A percentile compares a stretch with the other conserved stretches of the same genome.
Conservation (phyloP, 805 yeast genomes). For the Candida endomychidarum region DNA sequence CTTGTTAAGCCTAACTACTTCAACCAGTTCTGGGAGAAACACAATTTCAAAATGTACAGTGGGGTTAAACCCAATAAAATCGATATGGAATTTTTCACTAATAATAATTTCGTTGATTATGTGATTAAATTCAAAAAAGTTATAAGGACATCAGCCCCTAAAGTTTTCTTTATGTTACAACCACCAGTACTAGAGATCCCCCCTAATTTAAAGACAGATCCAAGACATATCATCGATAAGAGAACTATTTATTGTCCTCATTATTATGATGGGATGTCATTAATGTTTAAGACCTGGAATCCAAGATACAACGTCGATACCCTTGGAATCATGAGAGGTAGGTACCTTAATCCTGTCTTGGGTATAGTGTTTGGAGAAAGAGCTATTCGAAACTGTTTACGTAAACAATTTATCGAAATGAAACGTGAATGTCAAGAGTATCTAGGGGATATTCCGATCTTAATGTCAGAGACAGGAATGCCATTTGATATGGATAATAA, state of each 20-base stretch:
- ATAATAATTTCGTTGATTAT: conserved; percentile 62
- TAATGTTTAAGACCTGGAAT: conserved; percentile 92
- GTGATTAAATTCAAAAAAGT: conserved; percentile 50
- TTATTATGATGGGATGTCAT: conserved; percentile 91
- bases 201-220: conserved; percentile 56
- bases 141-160: conserved; percentile 45
- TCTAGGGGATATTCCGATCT: conserved; percentile 71
- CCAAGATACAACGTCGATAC: conserved; percentile 82
- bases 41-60: conserved; percentile 32
- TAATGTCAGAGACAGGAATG: conserved; percentile 95
- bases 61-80: conserved; percentile 25
- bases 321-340: conserved; percentile 78
- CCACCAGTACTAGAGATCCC: conserved; percentile 81
- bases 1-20: conserved; percentile 33
- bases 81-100: conserved; percentile 57
- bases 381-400: conserved; percentile 70
- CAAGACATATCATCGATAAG: conserved; percentile 51
- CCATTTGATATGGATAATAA: conserved; percentile 93
- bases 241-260: conserved; percentile 81
- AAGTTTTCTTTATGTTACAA: conserved; percentile 64
- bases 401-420: conserved; percentile 66
- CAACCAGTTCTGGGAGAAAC: conserved; percentile 25
- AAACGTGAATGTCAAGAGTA: conserved; percentile 58
- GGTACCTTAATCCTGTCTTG: conserved; percentile 68
- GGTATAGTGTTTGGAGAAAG: conserved; percentile 81